Evolutionary conservation across 768 basidiomycete genomes (phyloP).

Genomic region (Hebeloma cylindrosporum): DNA sequence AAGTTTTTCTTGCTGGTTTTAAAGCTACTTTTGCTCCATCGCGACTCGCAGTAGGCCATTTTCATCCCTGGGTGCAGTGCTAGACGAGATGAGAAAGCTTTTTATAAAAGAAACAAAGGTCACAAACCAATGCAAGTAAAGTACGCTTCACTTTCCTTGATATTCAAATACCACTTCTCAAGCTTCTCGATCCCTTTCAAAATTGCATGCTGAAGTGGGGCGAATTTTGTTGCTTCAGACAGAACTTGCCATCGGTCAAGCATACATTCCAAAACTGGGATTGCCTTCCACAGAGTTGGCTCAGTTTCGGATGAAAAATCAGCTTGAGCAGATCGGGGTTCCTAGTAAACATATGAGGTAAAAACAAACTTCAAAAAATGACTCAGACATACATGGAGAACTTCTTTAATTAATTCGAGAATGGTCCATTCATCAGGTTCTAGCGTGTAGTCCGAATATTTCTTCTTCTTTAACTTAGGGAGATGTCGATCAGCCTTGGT

Average conservation of each 20-base stretch:
- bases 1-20: conserved; percentile 11
- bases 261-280: conserved; percentile 28
- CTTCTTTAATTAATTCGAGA: conserved; percentile 23
- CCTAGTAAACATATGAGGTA: too few species aligned
- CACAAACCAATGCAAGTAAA: conserved; percentile 26
- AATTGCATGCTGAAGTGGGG: conserved; percentile 18
- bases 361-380: too few species aligned
- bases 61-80: conserved; percentile 24
- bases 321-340: conserved; percentile 22
- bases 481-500: conserved; percentile 22
- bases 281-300: conserved; percentile 25
- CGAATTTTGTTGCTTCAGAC: conserved; percentile 16
- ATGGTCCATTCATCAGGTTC: conserved; percentile 22
- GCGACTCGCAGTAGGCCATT: conserved; percentile 15
- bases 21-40: conserved; percentile 18
- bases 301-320: conserved; percentile 24
- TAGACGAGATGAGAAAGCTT: conserved; percentile 7
- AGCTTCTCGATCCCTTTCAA: conserved; percentile 24
- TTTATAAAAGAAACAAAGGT: conserved; percentile 4
- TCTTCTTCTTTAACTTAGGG: conserved; percentile 26
- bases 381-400: conserved; percentile 22
- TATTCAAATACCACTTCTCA: conserved; percentile 26
- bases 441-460: conserved; percentile 24
- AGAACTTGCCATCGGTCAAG: conserved; percentile 20
- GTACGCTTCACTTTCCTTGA: conserved; percentile 23